These are phyloP conservation scores for Biscogniauxia sp. DNA, from an alignment of 2,329 filamentous ascomycete genomes.

Conservation along the genomic window DNA sequence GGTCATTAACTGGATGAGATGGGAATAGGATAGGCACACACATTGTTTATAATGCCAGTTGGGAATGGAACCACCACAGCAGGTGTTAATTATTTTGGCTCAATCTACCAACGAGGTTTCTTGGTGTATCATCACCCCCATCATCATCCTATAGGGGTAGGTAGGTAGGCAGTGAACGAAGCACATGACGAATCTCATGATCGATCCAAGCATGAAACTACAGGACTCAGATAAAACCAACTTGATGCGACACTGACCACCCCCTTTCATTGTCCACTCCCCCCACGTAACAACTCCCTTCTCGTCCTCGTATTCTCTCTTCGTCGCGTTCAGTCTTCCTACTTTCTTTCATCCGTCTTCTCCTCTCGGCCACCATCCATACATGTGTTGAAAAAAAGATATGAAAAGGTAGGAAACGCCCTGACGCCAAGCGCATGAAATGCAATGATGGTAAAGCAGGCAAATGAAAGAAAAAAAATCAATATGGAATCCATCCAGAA, in stretches of 20 bases:
- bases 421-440: slow-evolving; percentile 3
- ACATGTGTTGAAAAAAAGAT: neutral
- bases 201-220: slow-evolving; percentile 1
- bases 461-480: neutral
- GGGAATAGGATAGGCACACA: slow-evolving; percentile 1
- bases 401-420: slow-evolving; percentile 1
- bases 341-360: neutral
- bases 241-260: neutral
- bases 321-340: too few species aligned
- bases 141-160: neutral
- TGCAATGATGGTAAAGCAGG: neutral
- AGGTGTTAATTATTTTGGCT: too few species aligned
- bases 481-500: neutral
- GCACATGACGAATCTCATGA: slow-evolving; percentile 5
- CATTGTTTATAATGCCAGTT: too few species aligned
- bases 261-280: too few species aligned
- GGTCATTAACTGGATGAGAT: slow-evolving; percentile 1
- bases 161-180: slow-evolving; percentile 1
- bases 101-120: neutral
- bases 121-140: slow-evolving; percentile 20
- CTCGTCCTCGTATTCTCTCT: too few species aligned
- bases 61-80: too few species aligned
- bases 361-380: neutral
- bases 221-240: slow-evolving; percentile 11
- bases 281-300: too few species aligned